Percentiles rank a stretch among this genome's conserved stretches.
These are phyloP conservation scores for Pleurotus tuoliensis DNA, from an alignment of 768 basidiomycete species.

Conservation along the genomic window DNA sequence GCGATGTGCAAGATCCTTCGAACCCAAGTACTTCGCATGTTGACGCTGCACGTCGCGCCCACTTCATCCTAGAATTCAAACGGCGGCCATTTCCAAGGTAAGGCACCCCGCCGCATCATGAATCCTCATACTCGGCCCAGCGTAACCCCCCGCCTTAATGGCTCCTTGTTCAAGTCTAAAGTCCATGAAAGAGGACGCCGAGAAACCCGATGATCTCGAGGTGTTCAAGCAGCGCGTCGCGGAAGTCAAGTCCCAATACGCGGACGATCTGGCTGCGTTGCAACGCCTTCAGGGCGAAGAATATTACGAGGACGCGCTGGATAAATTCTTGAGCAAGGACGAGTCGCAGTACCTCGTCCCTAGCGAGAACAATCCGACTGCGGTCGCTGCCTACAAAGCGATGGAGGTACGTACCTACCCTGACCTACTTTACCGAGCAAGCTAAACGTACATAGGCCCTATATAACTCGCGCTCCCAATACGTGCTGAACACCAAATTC, in stretches of 20 bases:
- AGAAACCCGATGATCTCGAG: constrained; percentile 23
- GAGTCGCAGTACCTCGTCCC: constrained; percentile 18
- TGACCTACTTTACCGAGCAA: neutral
- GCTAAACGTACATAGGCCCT: constrained; percentile 15
- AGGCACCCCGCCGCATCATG: constrained; percentile 8
- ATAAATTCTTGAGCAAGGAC: constrained; percentile 29
- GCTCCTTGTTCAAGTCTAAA: constrained; percentile 22
- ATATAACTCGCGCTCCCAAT: constrained; percentile 19
- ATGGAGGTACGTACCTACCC: constrained; percentile 4
- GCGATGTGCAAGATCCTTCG: neutral
- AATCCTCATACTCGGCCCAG: neutral
- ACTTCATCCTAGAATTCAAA: constrained; percentile 37
- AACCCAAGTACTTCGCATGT: neutral
- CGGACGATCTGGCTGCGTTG: constrained; percentile 32
- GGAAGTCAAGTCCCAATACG: constrained; percentile 24
- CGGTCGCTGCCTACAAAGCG: constrained; percentile 17
- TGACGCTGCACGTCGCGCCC: constrained; percentile 26
- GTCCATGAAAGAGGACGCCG: constrained; percentile 29
- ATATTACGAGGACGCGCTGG: constrained; percentile 29
- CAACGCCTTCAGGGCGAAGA: constrained; percentile 32
- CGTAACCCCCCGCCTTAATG: neutral
- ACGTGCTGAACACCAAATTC: constrained; percentile 21
- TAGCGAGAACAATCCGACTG: constrained; percentile 17
- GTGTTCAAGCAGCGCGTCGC: constrained; percentile 24
- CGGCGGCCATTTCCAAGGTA: constrained; percentile 37